Base-by-base conservation (phyloP, 139 green algal species). In the Prasinococcaceae sp. region DNA sequence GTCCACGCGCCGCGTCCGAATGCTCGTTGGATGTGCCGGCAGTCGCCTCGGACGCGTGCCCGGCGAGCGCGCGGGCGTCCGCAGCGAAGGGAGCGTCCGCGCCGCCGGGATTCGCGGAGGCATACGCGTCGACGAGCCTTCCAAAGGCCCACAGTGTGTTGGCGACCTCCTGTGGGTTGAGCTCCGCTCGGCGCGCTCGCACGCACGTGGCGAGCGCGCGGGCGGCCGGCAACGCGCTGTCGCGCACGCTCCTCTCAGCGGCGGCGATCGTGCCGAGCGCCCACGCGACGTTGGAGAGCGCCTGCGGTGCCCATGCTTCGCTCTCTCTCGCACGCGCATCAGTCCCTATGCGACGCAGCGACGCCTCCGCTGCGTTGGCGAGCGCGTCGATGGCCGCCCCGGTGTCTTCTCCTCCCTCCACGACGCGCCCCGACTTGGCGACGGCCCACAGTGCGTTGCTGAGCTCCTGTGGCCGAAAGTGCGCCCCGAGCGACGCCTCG, bases 121-220 rank as follows among this genome's bases (percentile, higher is more conserved):
- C n/a, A n/a, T n/a, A n/a, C n/a, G n/a, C n/a, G n/a, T n/a, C n/a
- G n/a, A n/a, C 17, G 29, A 29, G 36, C 27, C 43, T 55, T 41
- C 30, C 47, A 8, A 55, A 26, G 1, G 28, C 47, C 27, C 12
- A 41, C 27, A 42, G 8, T 6, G 20, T 43, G 29, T 55, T 55
- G n/a, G 47, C 47, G 29, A 29, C 30, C 30, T 55, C 47, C 29
- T 55, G 47, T 1, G 47, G 27, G 24, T 55, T 55, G 29, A 55
- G 43, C 17, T 24, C 8, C 36, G 28, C 23, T 14, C 22, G 3
- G 2, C 19, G 43, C 17, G 43, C 19, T 2, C 19, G 14, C 20
- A 23, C 20, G n/a, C n/a, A n/a, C 20, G 19, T n/a, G 19, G 19
- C 43, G 2, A 20, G 19, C 43, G 19, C 43, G 2, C 19, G 2